phyloP scores from a whole-genome alignment of 768 basidiomycete genomes.

The Hericium rajendrae region DNA sequence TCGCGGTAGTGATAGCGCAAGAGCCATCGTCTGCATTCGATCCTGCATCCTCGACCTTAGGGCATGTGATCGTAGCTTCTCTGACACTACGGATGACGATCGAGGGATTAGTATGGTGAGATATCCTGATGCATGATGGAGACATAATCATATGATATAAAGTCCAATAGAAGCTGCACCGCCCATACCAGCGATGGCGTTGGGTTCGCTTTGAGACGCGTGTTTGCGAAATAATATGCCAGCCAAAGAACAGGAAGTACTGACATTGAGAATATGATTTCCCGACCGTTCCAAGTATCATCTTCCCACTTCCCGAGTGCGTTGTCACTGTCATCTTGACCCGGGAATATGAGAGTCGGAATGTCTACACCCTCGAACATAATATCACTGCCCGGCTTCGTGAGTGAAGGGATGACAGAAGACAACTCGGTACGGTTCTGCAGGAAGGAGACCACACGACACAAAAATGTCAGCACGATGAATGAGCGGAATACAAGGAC shows the following conservation, averaged over 20 bases:
- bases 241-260: background rate
- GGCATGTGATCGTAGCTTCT: background rate
- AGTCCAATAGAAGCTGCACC: too few species aligned
- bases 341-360: background rate
- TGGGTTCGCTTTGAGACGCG: too few species aligned
- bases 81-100: background rate
- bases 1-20: too few species aligned
- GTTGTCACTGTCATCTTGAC: background rate
- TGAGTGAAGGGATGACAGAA: background rate
- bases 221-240: too few species aligned
- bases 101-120: background rate
- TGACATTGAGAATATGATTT: conserved; percentile 8
- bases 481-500: background rate
- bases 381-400: background rate
- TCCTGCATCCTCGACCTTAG: too few species aligned
- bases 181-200: too few species aligned
- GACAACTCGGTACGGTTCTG: background rate
- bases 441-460: background rate
- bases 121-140: background rate
- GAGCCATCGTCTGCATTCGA: too few species aligned
- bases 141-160: background rate
- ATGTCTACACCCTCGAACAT: background rate
- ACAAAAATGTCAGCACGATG: background rate
- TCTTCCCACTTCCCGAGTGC: conserved; percentile 8
- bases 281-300: conserved; percentile 9